phyloP scores from a whole-genome alignment of 805 yeast species.

The Lachancea dasiensis region DNA sequence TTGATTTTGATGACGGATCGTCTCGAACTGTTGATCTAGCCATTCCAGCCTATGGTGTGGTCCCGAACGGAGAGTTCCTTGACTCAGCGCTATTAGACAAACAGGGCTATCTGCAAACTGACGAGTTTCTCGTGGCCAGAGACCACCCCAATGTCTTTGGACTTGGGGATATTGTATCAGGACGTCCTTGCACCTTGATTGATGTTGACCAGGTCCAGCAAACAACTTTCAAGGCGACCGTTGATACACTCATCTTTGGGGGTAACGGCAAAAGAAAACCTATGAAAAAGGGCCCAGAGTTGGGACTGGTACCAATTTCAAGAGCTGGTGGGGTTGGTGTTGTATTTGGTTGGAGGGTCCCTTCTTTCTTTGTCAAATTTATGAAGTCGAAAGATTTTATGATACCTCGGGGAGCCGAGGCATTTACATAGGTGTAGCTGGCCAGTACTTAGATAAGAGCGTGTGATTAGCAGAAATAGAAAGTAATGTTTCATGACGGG shows the following conservation, averaged over 20 bases:
- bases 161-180: conserved; percentile 5
- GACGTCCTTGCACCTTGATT: conserved; percentile 2
- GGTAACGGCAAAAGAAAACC: neutral
- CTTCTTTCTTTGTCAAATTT: conserved; percentile 3
- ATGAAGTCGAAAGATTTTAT: conserved; percentile 5
- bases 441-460: too few relatives aligned
- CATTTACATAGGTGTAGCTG: conserved; percentile 1
- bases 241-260: neutral
- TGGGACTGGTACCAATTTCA: conserved; percentile 6
- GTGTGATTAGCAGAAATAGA: too few relatives aligned
- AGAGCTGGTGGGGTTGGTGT: conserved; percentile 7
- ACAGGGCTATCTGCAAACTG: neutral
- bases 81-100: neutral
- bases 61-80: conserved; percentile 1
- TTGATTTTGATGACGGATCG: neutral
- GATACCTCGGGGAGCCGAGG: conserved; percentile 2
- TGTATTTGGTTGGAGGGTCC: conserved; percentile 5
- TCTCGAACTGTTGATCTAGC: conserved; percentile 1
- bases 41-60: conserved; percentile 1
- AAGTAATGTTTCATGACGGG: too few relatives aligned
- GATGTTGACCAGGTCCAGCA: conserved; percentile 4
- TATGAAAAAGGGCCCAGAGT: conserved; percentile 1
- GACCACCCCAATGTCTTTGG: conserved; percentile 1
- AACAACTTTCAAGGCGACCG: neutral
- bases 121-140: conserved; percentile 1